Conservation (phyloP, 495 filamentous ascomycete species). For the Penicillium antarcticum region DNA sequence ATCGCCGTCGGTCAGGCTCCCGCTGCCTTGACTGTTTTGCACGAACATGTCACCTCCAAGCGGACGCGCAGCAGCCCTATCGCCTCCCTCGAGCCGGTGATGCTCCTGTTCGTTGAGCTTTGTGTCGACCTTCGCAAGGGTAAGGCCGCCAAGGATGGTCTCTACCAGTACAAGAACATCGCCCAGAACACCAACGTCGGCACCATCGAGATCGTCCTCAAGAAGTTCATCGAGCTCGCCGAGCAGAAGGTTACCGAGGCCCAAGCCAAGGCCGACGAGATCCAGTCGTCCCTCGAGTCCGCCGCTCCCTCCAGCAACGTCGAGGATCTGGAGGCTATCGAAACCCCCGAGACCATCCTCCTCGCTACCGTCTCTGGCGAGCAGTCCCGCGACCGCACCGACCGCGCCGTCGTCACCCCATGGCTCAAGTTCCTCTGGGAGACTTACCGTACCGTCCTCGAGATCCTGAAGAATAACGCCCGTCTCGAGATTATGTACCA, state of each 20-base stretch:
- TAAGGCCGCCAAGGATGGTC: slow-evolving; percentile 95
- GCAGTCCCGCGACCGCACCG: slow-evolving; percentile 93
- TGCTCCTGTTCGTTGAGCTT: slow-evolving; percentile 95
- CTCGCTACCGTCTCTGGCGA: slow-evolving; percentile 97
- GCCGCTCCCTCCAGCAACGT: slow-evolving; percentile 67
- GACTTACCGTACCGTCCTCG: slow-evolving; percentile 97
- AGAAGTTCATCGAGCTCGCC: slow-evolving; percentile 95
- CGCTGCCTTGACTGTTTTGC: slow-evolving; percentile 89
- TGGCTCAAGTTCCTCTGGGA: slow-evolving; percentile 99
- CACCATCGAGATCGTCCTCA: slow-evolving; percentile 95
- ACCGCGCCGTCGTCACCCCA: slow-evolving; percentile 95
- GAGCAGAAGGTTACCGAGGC: slow-evolving; percentile 95
- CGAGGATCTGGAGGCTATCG: slow-evolving; percentile 93
- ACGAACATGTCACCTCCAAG: slow-evolving; percentile 99
- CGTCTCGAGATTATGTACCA: slow-evolving; percentile 97
- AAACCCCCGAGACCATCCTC: slow-evolving; percentile 97
- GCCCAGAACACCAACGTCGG: slow-evolving; percentile 97
- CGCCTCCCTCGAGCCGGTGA: slow-evolving; percentile 93
- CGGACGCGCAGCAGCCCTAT: slow-evolving; percentile 96
- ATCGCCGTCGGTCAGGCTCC: slow-evolving; percentile 92
- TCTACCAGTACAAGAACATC: slow-evolving; percentile 99
- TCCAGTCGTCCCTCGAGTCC: slow-evolving; percentile 81
- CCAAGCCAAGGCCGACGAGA: slow-evolving; percentile 91
- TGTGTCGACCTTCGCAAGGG: slow-evolving; percentile 96
- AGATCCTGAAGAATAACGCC: slow-evolving; percentile 98